Evolutionary conservation across 345 rosid genomes (phyloP), one percentile per base, ranked within the genome.

Genomic region (Boechera divaricarpa): DNA sequence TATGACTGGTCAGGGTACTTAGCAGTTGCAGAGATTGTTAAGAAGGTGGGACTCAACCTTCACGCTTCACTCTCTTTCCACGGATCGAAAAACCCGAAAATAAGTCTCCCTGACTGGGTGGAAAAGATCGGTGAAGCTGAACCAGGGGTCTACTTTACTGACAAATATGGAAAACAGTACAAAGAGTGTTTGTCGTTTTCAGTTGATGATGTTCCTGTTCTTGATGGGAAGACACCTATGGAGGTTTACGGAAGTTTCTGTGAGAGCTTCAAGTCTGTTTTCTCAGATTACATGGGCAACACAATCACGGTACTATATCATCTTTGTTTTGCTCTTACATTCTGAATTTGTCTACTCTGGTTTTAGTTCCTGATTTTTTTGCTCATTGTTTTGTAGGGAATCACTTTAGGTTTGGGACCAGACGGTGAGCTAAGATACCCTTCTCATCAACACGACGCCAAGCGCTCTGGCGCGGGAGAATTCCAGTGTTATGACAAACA

Each of bases 1-100:
- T 92, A 90, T n/a, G 78, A 92, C 2, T 94, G 97, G 98, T 89
- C 96, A 1, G 91, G 91, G 38, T 89, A 92, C 83, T 90, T 95
- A 18, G 74, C 87, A 0, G 82, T 95, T 11, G 96, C 89, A 4
- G 93, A 95, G 80, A 86, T 95, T 91, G 90, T 95, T 63, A 81
- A 83, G 60, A 84, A 85, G 36, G 84, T 83, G 0, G 99, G 90
- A 32, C 91, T 95, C 26, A 88, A 89, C 87, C 90, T 95, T 55
- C 97, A 92, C 64, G 86, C 82, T 8, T 87, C 98, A 1, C 87
- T 95, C 70, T 85, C 84, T 76, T 90, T 95, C 84, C 94, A 94
- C 10, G 91, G 85, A 0, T 85, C 79, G 0, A 72, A 75, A 62
- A 73, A 87, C 10, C 73, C 77, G 0, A 83, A 85, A 10, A 85